Evolutionary conservation across 345 rosid genomes (phyloP), one percentile per base, ranked within the genome.

Genomic region (Euphorbia pulcherrima): DNA sequence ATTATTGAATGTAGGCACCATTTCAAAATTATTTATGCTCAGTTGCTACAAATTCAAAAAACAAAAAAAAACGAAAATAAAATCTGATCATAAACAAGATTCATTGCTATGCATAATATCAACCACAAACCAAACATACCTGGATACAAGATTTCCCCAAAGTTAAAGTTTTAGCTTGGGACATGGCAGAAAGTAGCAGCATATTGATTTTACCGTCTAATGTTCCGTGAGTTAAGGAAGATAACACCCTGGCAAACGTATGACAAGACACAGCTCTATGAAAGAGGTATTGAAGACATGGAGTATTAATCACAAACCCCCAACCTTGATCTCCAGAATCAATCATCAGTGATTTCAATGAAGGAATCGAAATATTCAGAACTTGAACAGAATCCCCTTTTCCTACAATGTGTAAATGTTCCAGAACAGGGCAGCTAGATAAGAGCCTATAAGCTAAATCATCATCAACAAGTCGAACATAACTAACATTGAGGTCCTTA

Each of bases 361-460:
- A 46, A 58, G 60, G 44, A 12, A 14, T 23, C 17, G 13, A 23
- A n/a, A 75, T 65, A 37, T 56, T 54, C 33, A 64, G 6, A 27
- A 3, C 24, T 7, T 6, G 26, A 10, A 46, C 28, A 62, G 4
- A 39, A 6, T 24, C 53, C n/a, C 14, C 21, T 0, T 0, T 0
- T 7, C 27, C 2, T 8, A 2, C 7, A 6, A 68, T 9, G 9
- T 0, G 5, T 27, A 74, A 11, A 17, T 61, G 68, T 10, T 74
- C 51, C 1, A 74, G 68, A 9, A 17, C 2, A 11, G 58, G 54
- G 12, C 68, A 74, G 5, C 72, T 23, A 13, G 59, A 68, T 9
- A 68, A 24, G 5, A 73, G 56, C 48, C 48, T 61, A 9, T 44
- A 16, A 21, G 62, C 5, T 0, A 62, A 44, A 17, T 14, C 56